Conservation (phyloP, 257 asterid genomes). For the Nicotiana tomentosiformis region DNA sequence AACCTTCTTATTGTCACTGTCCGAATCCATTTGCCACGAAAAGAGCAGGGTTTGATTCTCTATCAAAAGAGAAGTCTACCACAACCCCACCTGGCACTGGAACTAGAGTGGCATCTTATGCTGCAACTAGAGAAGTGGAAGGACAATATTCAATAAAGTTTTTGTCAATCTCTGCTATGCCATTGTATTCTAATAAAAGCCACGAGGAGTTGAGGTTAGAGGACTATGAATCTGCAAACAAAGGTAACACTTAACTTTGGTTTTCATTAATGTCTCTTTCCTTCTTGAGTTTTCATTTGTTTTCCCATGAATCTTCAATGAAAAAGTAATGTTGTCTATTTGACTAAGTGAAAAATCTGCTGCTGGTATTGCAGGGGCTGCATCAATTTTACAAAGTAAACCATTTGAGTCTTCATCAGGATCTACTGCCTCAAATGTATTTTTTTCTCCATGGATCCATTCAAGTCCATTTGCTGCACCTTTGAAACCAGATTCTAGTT, state of each 20-base stretch:
- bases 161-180: no score
- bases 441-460: background rate
- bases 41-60: background rate
- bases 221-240: slow-evolving; percentile 59
- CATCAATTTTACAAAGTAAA: no score
- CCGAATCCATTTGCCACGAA: no score
- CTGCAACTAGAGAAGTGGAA: slow-evolving; percentile 48
- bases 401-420: no score
- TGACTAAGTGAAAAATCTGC: no score
- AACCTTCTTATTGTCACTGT: no score
- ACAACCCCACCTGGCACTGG: slow-evolving; percentile 20
- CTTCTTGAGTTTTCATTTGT: no score
- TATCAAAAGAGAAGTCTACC: background rate
- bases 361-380: no score
- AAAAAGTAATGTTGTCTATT: no score
- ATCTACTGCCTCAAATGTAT: background rate
- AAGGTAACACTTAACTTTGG: slow-evolving; percentile 33
- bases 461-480: background rate
- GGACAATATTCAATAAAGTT: slow-evolving; percentile 39
- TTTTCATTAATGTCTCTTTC: background rate
- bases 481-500: background rate
- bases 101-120: slow-evolving; percentile 47
- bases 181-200: slow-evolving; percentile 29
- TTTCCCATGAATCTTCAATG: no score
- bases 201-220: slow-evolving; percentile 87